phyloP scores from a whole-genome alignment of 345 rosid species.

The Salix exigua region DNA sequence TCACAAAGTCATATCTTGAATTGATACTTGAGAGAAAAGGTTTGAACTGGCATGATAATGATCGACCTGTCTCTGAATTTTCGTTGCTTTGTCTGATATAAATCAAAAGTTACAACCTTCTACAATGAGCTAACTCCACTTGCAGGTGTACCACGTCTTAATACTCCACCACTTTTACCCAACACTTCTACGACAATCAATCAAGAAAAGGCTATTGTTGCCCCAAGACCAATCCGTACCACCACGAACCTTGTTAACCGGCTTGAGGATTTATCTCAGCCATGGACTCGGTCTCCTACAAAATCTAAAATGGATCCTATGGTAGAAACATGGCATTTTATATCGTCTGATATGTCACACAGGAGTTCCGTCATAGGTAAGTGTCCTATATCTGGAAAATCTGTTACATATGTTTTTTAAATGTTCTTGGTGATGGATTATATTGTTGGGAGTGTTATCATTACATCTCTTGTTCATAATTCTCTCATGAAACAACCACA shows the following conservation, averaged over 20 bases:
- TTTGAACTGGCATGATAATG: constrained; percentile 23
- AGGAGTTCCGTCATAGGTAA: constrained; percentile 58
- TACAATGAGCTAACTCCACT: constrained; percentile 26
- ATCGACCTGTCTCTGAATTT: constrained; percentile 10
- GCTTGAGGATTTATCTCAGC: constrained; percentile 93
- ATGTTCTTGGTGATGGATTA: constrained; percentile 15
- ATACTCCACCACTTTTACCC: constrained; percentile 76
- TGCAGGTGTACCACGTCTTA: constrained; percentile 96
- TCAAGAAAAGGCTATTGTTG: constrained; percentile 72
- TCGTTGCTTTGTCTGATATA: constrained; percentile 12
- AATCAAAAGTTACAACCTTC: constrained; percentile 13
- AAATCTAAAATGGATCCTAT: constrained; percentile 92
- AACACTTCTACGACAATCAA: constrained; percentile 37
- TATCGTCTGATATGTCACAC: constrained; percentile 49
- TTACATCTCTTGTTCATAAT: constrained; percentile 44
- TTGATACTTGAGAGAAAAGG: constrained; percentile 94
- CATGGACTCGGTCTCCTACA: constrained; percentile 99
- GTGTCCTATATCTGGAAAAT: constrained; percentile 25
- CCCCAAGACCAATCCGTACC: constrained; percentile 93
- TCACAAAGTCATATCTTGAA: constrained; percentile 93
- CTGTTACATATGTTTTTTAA: neutral
- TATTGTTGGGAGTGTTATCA: constrained; percentile 15
- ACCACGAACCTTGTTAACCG: constrained; percentile 61
- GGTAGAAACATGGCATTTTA: constrained; percentile 70
- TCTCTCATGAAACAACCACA: constrained; percentile 96